phyloP scores from a whole-genome alignment of 257 asterid species.

The Penstemon eatonii region DNA sequence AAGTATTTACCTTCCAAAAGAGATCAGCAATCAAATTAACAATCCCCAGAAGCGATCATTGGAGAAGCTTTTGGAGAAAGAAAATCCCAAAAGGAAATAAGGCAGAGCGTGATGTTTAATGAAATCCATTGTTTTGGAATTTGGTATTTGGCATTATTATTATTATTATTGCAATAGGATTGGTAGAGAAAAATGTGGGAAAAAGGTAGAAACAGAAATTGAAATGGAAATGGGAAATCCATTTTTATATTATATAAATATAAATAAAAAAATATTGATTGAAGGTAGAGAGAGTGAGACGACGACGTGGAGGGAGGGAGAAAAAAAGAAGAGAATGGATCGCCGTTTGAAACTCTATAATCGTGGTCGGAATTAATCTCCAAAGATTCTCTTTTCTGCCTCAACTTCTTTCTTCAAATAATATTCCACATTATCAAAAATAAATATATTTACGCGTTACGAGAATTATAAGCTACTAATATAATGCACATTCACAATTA shows the following conservation, averaged over 20 bases:
- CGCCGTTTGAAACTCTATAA: slow-evolving; percentile 41
- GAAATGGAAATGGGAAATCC: slow-evolving; percentile 34
- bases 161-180: slow-evolving; percentile 21
- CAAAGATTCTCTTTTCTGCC: slow-evolving; percentile 25
- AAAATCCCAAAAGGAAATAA: background rate
- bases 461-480: too few species aligned
- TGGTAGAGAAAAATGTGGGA: slow-evolving; percentile 28
- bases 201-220: slow-evolving; percentile 25
- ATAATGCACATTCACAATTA: too few species aligned
- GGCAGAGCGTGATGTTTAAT: background rate
- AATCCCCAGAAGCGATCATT: slow-evolving; percentile 22
- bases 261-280: background rate
- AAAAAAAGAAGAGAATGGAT: slow-evolving; percentile 33
- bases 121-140: slow-evolving; percentile 19
- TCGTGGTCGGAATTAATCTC: slow-evolving; percentile 33
- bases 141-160: slow-evolving; percentile 8
- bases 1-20: slow-evolving; percentile 16
- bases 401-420: slow-evolving; percentile 4
- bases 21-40: slow-evolving; percentile 9
- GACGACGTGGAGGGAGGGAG: slow-evolving; percentile 30
- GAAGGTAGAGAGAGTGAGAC: slow-evolving; percentile 10
- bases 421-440: background rate
- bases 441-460: too few species aligned
- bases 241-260: slow-evolving; percentile 7
- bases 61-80: slow-evolving; percentile 13